phyloP scores from a whole-genome alignment of 768 basidiomycete species.

The Leccinum olivaceopallidum region DNA sequence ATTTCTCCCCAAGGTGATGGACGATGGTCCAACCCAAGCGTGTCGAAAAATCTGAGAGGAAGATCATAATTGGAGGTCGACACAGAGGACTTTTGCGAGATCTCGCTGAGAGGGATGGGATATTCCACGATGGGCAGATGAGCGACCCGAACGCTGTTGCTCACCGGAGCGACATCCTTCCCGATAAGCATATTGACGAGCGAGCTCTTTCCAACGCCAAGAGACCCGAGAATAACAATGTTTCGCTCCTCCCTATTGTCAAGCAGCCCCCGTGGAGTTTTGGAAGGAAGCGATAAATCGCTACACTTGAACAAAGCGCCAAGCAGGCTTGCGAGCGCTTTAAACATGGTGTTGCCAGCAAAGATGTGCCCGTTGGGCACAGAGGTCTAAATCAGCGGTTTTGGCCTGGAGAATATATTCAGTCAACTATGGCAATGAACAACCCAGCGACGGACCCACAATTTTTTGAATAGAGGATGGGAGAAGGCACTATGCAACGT shows the following conservation, averaged over 20 bases:
- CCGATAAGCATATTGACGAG: conserved; percentile 40
- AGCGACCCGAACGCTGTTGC: conserved; percentile 19
- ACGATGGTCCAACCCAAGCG: conserved; percentile 20
- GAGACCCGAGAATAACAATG: conserved; percentile 27
- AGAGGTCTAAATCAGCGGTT: not conserved
- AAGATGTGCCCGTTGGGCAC: not conserved
- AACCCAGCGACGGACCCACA: not conserved
- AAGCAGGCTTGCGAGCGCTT: not conserved
- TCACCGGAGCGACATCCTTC: conserved; percentile 25
- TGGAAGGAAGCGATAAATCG: not conserved
- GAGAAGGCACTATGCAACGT: conserved; percentile 3
- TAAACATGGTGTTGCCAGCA: conserved; percentile 1
- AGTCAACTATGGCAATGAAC: not conserved
- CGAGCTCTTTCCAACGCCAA: conserved; percentile 40
- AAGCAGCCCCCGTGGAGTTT: conserved; percentile 7
- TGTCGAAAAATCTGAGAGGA: conserved; percentile 19
- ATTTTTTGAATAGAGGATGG: not conserved
- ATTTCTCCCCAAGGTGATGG: conserved; percentile 16
- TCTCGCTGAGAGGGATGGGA: conserved; percentile 2
- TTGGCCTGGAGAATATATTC: not conserved
- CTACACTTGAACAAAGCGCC: not conserved
- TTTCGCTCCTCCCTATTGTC: conserved; percentile 14
- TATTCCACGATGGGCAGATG: conserved; percentile 19
- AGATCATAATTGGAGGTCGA: not conserved
- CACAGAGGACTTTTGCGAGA: not conserved